Evolutionary conservation across 176 grass and related monocot species (phyloP).

Genomic region (Ampelocalamus luodianensis): DNA sequence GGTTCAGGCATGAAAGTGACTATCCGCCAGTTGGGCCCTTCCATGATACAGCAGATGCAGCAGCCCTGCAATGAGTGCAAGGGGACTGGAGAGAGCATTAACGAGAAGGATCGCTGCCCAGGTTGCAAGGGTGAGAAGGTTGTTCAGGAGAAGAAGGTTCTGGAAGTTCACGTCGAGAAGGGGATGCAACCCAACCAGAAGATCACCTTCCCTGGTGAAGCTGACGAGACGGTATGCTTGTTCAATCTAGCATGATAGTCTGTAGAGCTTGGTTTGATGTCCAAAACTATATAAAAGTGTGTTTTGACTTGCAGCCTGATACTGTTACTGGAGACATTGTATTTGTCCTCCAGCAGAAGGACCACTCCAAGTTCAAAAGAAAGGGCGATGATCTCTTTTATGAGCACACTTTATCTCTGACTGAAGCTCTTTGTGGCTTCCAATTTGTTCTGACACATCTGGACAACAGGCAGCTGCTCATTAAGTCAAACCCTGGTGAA

Average conservation of each 20-base stretch:
- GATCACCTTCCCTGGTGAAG: slow-evolving; percentile 98
- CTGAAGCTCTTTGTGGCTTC: slow-evolving; percentile 91
- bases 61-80: slow-evolving; percentile 94
- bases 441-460: slow-evolving; percentile 93
- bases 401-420: slow-evolving; percentile 86
- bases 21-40: slow-evolving; percentile 88
- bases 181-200: slow-evolving; percentile 95
- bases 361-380: slow-evolving; percentile 88
- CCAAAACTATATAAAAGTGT: slow-evolving; percentile 21
- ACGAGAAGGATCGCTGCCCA: slow-evolving; percentile 85
- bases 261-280: background rate
- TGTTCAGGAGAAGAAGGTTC: slow-evolving; percentile 91
- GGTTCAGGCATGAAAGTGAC: slow-evolving; percentile 97
- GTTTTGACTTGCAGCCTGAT: slow-evolving; percentile 72
- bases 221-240: slow-evolving; percentile 86
- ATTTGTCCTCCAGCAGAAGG: slow-evolving; percentile 90
- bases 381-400: slow-evolving; percentile 97
- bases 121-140: slow-evolving; percentile 97
- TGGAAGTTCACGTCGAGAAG: slow-evolving; percentile 95
- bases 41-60: slow-evolving; percentile 99
- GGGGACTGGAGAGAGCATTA: slow-evolving; percentile 93
- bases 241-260: background rate
- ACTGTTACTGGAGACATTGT: slow-evolving; percentile 94
- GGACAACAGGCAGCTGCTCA: slow-evolving; percentile 89
- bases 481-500: slow-evolving; percentile 89